These are phyloP conservation scores for Cubamyces sp. DNA, from an alignment of 768 basidiomycete species.

Conservation along the genomic window DNA sequence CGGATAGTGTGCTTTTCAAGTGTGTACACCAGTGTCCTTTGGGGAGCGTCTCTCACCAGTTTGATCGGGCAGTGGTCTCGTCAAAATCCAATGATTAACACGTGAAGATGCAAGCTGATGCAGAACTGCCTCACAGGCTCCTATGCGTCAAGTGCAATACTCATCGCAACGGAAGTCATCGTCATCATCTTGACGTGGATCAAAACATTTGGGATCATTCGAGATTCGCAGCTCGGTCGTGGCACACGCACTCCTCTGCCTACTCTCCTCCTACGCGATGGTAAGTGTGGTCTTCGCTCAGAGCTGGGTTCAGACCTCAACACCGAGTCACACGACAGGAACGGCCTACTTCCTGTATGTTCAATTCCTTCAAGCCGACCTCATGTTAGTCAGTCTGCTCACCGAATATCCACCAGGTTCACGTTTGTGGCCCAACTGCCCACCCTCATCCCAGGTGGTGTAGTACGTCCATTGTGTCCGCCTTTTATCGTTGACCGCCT, in stretches of 20 bases:
- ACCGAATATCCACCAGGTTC: no score
- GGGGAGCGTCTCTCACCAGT: neutral
- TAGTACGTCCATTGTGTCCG: neutral
- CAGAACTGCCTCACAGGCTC: neutral
- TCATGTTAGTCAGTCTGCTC: no score
- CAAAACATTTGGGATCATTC: slow-evolving; percentile 20
- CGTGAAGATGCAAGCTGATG: no score
- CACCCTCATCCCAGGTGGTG: neutral
- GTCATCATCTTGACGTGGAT: slow-evolving; percentile 21
- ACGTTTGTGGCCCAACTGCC: no score
- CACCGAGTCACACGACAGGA: neutral
- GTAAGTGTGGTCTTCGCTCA: neutral
- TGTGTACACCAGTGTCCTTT: neutral
- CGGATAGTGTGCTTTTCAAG: neutral
- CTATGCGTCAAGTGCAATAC: neutral
- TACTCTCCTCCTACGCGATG: slow-evolving; percentile 18
- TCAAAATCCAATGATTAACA: neutral
- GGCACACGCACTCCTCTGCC: slow-evolving; percentile 14
- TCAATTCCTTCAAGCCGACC: neutral
- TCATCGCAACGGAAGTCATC: slow-evolving; percentile 13
- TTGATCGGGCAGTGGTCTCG: no score
- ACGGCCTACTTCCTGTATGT: slow-evolving; percentile 23
- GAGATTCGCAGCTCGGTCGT: neutral
- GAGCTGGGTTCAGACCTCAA: no score
- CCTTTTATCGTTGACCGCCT: no score